A percentile compares a stretch with the other conserved stretches of the same genome.
Evolutionary conservation across 2,329 filamentous ascomycete species (phyloP).

Genomic region (Cladophialophora yegresii): DNA sequence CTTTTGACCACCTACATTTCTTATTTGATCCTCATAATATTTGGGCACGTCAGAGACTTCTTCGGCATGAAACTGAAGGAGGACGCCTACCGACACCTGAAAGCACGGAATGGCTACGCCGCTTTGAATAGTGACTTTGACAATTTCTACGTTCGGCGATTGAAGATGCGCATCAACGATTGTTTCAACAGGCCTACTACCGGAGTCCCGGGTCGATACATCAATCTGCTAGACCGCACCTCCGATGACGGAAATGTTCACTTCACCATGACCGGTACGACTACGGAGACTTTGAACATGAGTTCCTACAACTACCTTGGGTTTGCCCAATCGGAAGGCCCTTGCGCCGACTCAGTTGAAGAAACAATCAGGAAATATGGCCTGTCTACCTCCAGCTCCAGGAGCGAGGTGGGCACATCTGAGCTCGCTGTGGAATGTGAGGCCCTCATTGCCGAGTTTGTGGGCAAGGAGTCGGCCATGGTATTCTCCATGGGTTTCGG

Average conservation of each 20-base stretch:
- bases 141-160: slow-evolving; percentile 90
- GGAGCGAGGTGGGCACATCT: slow-evolving; percentile 80
- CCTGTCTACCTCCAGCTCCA: slow-evolving; percentile 76
- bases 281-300: slow-evolving; percentile 94
- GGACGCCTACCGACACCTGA: slow-evolving; percentile 81
- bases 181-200: slow-evolving; percentile 92
- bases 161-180: slow-evolving; percentile 95
- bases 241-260: slow-evolving; percentile 89
- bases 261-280: slow-evolving; percentile 85
- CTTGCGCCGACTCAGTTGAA: slow-evolving; percentile 91
- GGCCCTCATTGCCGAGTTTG: slow-evolving; percentile 82
- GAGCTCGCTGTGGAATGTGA: slow-evolving; percentile 90
- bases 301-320: slow-evolving; percentile 99
- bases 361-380: slow-evolving; percentile 82
- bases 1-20: slow-evolving; percentile 97
- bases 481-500: slow-evolving; percentile 99
- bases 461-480: slow-evolving; percentile 92
- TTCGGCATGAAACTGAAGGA: slow-evolving; percentile 94
- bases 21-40: slow-evolving; percentile 92
- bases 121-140: slow-evolving; percentile 98
- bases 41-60: slow-evolving; percentile 94
- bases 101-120: slow-evolving; percentile 83
- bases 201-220: slow-evolving; percentile 89
- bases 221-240: slow-evolving; percentile 86
- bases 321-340: slow-evolving; percentile 95